Percentiles rank a stretch among this genome's conserved stretches.
Conservation (phyloP, 139 green algal species). For the Auxenochlorella pyrenoidosa region DNA sequence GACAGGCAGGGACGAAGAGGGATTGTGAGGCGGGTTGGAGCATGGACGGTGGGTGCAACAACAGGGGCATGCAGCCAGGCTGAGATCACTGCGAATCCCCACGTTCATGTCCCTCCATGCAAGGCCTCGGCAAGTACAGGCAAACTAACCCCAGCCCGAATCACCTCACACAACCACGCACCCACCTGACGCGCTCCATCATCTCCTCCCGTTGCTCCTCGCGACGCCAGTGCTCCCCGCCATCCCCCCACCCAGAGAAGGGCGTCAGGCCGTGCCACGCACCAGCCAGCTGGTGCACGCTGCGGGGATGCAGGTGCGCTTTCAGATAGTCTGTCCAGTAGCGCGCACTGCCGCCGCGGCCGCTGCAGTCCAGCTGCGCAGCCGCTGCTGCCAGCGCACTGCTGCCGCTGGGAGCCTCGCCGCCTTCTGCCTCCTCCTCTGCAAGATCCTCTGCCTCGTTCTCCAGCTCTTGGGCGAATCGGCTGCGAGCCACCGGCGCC, state of each 20-base stretch:
- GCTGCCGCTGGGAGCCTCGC: background rate
- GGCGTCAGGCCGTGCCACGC: conserved; percentile 54
- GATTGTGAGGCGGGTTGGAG: too few species aligned
- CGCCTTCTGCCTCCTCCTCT: conserved; percentile 11
- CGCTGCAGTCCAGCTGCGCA: conserved; percentile 32
- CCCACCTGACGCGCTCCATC: conserved; percentile 55
- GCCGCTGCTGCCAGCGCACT: conserved; percentile 55
- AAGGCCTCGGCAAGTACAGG: too few species aligned
- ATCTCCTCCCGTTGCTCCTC: conserved; percentile 55
- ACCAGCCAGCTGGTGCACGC: conserved; percentile 57
- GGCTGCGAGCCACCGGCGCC: conserved; percentile 42
- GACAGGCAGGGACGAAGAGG: too few species aligned
- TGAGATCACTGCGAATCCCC: too few species aligned
- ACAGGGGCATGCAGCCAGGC: too few species aligned
- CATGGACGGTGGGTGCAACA: too few species aligned
- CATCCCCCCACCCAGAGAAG: conserved; percentile 54
- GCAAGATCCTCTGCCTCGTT: conserved; percentile 37
- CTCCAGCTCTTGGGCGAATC: conserved; percentile 59
- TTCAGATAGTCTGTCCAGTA: conserved; percentile 86
- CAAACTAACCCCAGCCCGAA: too few species aligned
- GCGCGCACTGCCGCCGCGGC: background rate
- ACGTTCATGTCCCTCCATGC: too few species aligned
- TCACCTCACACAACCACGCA: background rate
- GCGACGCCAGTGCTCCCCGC: background rate
- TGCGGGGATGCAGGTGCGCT: conserved; percentile 57